phyloP scores from a whole-genome alignment of 2,329 filamentous ascomycete genomes.

The Didymella pinodella region DNA sequence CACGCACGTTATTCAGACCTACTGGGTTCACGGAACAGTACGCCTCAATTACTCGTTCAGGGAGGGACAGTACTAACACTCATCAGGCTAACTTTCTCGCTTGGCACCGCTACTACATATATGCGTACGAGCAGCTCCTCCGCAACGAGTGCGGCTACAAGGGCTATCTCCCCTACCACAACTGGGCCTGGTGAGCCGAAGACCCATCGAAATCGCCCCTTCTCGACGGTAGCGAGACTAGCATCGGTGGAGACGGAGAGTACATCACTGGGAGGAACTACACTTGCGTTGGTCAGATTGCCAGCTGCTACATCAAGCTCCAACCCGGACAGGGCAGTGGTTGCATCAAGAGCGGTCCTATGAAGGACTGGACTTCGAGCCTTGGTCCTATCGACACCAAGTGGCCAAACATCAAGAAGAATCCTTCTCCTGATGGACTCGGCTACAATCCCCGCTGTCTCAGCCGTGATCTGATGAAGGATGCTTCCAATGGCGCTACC shows the following conservation, averaged over 20 bases:
- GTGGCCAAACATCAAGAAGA: constrained; percentile 38
- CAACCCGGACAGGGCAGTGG: constrained; percentile 64
- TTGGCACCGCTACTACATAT: constrained; percentile 55
- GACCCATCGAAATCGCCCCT: constrained; percentile 59
- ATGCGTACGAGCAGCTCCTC: constrained; percentile 54
- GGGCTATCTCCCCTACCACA: constrained; percentile 58
- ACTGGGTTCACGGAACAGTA: constrained; percentile 42
- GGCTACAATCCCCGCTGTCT: constrained; percentile 52
- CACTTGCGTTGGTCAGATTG: constrained; percentile 38
- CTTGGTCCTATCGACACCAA: constrained; percentile 59
- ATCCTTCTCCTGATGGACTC: constrained; percentile 43
- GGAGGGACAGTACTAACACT: background rate
- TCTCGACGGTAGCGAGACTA: constrained; percentile 63
- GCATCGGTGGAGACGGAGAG: constrained; percentile 57
- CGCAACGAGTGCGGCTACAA: constrained; percentile 54
- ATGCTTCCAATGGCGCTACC: constrained; percentile 32
- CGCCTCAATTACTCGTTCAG: background rate
- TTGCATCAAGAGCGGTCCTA: constrained; percentile 62
- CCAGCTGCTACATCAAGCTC: constrained; percentile 44
- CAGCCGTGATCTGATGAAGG: constrained; percentile 47
- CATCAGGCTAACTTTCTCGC: constrained; percentile 44
- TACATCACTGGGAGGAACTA: constrained; percentile 39
- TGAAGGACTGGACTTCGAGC: constrained; percentile 56
- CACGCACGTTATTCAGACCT: constrained; percentile 43
- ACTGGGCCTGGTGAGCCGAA: constrained; percentile 59